Conservation (phyloP, 108 stramenopile genomes). For the Pseudonitzschia delicatissima region DNA sequence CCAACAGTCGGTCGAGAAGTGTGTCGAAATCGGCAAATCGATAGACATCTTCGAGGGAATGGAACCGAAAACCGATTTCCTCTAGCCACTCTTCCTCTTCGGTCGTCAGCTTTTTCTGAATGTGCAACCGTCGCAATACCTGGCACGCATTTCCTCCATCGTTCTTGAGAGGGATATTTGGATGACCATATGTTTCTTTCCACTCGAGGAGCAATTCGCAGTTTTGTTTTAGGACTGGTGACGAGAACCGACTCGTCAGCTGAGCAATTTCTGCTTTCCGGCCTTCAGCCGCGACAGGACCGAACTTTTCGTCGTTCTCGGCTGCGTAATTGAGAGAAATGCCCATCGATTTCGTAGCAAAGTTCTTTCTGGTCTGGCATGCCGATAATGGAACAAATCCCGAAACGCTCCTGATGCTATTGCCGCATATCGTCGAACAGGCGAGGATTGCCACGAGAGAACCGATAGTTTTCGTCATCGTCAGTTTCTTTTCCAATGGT, state of each 20-base stretch:
- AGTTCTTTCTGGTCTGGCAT: neutral
- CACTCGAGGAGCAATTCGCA: slow-evolving; percentile 53
- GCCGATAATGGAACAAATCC: neutral
- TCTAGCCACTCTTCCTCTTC: slow-evolving; percentile 51
- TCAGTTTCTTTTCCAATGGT: no score
- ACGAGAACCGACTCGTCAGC: no score
- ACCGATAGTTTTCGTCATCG: neutral
- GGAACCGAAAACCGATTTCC: slow-evolving; percentile 58
- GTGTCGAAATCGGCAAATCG: slow-evolving; percentile 72
- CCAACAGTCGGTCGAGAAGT: slow-evolving; percentile 45
- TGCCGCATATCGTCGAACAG: neutral
- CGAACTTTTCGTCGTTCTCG: neutral
- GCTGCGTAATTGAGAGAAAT: neutral
- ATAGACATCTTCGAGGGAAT: slow-evolving; percentile 78
- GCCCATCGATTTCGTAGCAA: no score
- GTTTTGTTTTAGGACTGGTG: slow-evolving; percentile 61
- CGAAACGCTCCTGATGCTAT: neutral
- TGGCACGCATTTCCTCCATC: slow-evolving; percentile 62
- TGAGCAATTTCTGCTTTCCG: slow-evolving; percentile 17
- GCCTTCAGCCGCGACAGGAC: neutral
- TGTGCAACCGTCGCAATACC: slow-evolving; percentile 58
- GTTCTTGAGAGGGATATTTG: slow-evolving; percentile 74
- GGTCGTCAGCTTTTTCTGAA: slow-evolving; percentile 62
- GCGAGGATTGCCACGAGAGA: neutral
- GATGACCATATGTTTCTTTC: slow-evolving; percentile 59